phyloP scores from a whole-genome alignment of 208 protist species.

The Histomonas meleagridis region DNA sequence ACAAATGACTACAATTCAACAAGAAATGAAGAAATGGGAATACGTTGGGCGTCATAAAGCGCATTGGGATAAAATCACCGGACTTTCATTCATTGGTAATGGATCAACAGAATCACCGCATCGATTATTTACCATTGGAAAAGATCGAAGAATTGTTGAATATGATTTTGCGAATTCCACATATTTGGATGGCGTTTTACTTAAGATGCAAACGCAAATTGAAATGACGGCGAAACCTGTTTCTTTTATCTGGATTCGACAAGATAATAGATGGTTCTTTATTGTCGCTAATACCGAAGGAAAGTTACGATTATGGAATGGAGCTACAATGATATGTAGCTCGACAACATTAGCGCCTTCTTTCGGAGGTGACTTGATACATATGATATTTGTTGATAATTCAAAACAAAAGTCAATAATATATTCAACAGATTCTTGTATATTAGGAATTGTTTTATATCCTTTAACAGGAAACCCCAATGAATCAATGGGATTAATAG shows the following conservation, averaged over 20 bases:
- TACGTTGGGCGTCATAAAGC: neutral
- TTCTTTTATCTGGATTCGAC: neutral
- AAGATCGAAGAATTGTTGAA: slow-evolving; percentile 6
- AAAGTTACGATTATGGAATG: slow-evolving; percentile 11
- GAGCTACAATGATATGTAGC: neutral
- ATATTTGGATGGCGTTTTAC: slow-evolving; percentile 11
- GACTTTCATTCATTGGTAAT: neutral
- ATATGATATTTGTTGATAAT: neutral
- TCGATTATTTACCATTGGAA: neutral
- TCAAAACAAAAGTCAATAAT: neutral
- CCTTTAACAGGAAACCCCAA: slow-evolving; percentile 21
- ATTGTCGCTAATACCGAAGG: slow-evolving; percentile 27
- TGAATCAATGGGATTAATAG: slow-evolving; percentile 29
- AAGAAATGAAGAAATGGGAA: slow-evolving; percentile 32
- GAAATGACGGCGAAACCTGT: slow-evolving; percentile 20
- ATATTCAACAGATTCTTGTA: slow-evolving; percentile 14
- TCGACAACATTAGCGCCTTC: neutral
- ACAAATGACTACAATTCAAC: slow-evolving; percentile 30
- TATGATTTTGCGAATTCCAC: neutral
- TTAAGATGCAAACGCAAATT: neutral
- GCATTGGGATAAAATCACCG: neutral
- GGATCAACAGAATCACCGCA: neutral
- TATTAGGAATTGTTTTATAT: neutral
- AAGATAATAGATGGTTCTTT: neutral
- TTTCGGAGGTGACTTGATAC: neutral